Conservation (phyloP, 768 basidiomycete species). For the Termitomyces sp. region DNA sequence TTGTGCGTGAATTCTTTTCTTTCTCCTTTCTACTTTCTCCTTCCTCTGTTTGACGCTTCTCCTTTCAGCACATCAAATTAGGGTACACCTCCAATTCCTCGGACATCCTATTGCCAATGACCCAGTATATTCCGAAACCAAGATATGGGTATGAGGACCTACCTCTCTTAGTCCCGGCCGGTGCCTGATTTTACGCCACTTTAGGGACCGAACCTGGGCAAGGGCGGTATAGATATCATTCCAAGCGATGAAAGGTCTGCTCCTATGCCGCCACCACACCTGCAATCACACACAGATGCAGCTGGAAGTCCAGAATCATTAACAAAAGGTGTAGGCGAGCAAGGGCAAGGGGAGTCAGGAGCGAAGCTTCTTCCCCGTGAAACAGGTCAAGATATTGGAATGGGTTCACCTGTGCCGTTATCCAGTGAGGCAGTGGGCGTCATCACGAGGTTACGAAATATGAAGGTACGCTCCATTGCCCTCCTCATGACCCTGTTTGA, state of each 20-base stretch:
- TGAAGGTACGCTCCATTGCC: constrained; percentile 50
- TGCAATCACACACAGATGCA: constrained; percentile 29
- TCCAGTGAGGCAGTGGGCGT: constrained; percentile 70
- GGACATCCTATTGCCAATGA: constrained; percentile 95
- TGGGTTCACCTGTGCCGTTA: constrained; percentile 79
- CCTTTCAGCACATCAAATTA: constrained; percentile 86
- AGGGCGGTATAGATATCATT: constrained; percentile 72
- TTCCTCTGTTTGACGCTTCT: background rate
- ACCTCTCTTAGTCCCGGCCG: background rate
- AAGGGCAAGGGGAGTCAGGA: constrained; percentile 6
- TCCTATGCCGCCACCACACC: constrained; percentile 50
- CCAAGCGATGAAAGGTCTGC: constrained; percentile 63
- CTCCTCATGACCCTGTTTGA: background rate
- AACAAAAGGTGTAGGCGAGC: constrained; percentile 12
- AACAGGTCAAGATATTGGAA: constrained; percentile 82
- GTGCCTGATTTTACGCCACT: background rate
- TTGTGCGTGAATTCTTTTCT: constrained; percentile 48
- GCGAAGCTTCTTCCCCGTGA: constrained; percentile 67
- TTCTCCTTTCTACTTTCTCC: constrained; percentile 8
- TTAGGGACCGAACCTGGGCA: constrained; percentile 68
- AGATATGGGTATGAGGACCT: constrained; percentile 56
- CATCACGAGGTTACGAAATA: constrained; percentile 75
- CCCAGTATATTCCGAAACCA: constrained; percentile 79
- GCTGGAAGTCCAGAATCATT: constrained; percentile 45
- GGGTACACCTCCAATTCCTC: constrained; percentile 94